Base-by-base conservation (phyloP, 2,329 filamentous ascomycete genomes). In the Ophiostoma fasciatum region DNA sequence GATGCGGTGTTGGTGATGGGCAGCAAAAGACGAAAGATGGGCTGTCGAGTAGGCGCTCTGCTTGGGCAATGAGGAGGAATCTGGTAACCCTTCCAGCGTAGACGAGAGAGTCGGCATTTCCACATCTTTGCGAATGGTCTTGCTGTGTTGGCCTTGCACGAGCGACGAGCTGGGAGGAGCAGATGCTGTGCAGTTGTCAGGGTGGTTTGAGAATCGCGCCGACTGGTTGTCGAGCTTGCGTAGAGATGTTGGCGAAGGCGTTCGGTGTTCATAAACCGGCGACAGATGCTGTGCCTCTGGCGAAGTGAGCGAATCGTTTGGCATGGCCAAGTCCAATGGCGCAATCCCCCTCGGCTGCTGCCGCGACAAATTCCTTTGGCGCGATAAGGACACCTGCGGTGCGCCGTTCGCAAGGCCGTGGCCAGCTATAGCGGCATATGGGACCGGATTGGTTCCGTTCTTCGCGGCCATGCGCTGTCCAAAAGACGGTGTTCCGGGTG, bases 241-340 rank as follows among this genome's bases (percentile, higher is more conserved):
- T 37, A 60, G 59, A 11, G 67, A 61, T 4, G 66, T 78, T 2
- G 80, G 78, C 2, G 80, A 82, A 3, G 79, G 77, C 0, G 76
- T 79, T n/a, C 69, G 66, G 6, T 71, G 68, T 56, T 85, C 81
- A 36, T 78, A 79, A 1, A 85, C 80, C 0, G 81, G 81, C 0
- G 81, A 85, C 3, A 87, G 62, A 45, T 66, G 67, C 28, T 64
- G 61, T 33, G 61, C 49, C 8, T 71, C 67, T 8, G 58, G 53
- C 5, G 53, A 49, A 35, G 57, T 53, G 10, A 60, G 46, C 17
- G 57, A 54, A 15, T 57, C 56, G 22, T 64, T 62, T 4, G 61
- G 58, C 27, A 65, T 63, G 2, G 68, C 69, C 12, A 74, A 59
- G 45, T 74, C 70, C 14, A 74, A 53, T 7, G 70, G 66, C 12